Evolutionary conservation across 1,139 yeast genomes (phyloP), one percentile per base, ranked within the genome.

Genomic region (Saccharomyces uvarum): DNA sequence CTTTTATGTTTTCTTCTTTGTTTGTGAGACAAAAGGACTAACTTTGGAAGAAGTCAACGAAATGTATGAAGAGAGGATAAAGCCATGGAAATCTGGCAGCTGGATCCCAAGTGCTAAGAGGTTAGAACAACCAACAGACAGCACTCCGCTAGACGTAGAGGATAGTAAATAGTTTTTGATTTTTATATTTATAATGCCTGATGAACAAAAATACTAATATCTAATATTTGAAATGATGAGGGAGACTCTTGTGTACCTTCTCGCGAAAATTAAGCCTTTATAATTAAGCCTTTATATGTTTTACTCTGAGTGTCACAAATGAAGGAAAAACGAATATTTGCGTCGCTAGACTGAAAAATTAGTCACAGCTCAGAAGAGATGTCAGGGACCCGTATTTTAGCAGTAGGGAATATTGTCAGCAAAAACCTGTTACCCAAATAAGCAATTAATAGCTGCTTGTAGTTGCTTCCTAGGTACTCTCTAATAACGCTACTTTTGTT

Each of bases 1-100:
- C 53, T 51, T 51, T 26, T 84, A 81, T 59, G 85, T 81, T 54
- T 83, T 76, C 75, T 79, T 82, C 68, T 75, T 76, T 61, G 83
- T 84, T 55, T 82, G 81, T 59, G 88, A 83, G 70, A 84, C 90
- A 54, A 79, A 80, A 70, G 88, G 88, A 57, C 75, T 83, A 60
- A 74, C 84, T 28, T 75, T 84, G 68, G 90, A 84, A 70, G 85
- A 84, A 63, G 84, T 84, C 60, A 86, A 83, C 69, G 82, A 79
- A 62, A 70, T 85, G 72, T 83, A 66, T 62, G 68, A 72, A 26
- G 60, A 57, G 27, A 68, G 67, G 46, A 66, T 73, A 47, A 56
- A 66, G 33, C 75, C 82, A 54, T 77, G 78, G 79, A 71, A 72
- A 54, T 75, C 80, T 32, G 56, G 58, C 7, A 47, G 32, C n/a